Base-by-base conservation (phyloP, 352 stramenopile genomes). In the Phytophthora chlamydospora region DNA sequence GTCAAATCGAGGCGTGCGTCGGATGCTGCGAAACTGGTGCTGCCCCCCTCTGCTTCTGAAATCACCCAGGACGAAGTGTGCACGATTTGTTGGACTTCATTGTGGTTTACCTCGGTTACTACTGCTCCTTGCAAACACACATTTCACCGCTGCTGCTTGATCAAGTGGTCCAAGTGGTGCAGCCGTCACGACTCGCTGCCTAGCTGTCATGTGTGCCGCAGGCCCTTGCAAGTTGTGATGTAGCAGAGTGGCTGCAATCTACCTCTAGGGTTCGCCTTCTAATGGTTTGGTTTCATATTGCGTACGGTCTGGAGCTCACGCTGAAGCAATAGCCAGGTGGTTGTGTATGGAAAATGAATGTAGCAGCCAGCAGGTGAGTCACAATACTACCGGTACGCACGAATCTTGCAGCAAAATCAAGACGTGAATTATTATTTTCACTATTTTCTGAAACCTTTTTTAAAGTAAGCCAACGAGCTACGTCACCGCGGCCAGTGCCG, bases 171-270 rank as follows among this genome's bases (percentile, higher is more conserved):
- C 1, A 45, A 36, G 2, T 71, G 52, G 40, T 68, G 56, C 32
- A 17, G 0, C 32, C 21, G 17, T 5, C 35, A 50, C 11, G 50
- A 64, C 11, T 50, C 17, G 0, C 42, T 47, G 17, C 51, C 42
- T 31, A 63, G 33, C 9, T 71, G 62, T 6, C 62, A 52, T n/a
- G n/a, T 61, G 13, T 68, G 62, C 19, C 50, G 54, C 12, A 16
- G n/a, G n/a, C n/a, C n/a, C n/a, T n/a, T n/a, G n/a, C 9, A 32
- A 19, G 27, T 27, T 27, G 39, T 29, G 21, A 24, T 24, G 21
- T 24, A 1, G 21, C 1, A 24, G 3, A 24, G 21, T 24, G 21
- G 21, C 3, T n/a, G n/a, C n/a, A n/a, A n/a, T n/a, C n/a, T n/a
- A n/a, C n/a, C n/a, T n/a, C n/a, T n/a, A 24, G 21, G 3, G 3